Percentiles rank a stretch among this genome's conserved stretches.
phyloP scores from a whole-genome alignment of 495 filamentous ascomycete species.

The Penicillium tannophilum region DNA sequence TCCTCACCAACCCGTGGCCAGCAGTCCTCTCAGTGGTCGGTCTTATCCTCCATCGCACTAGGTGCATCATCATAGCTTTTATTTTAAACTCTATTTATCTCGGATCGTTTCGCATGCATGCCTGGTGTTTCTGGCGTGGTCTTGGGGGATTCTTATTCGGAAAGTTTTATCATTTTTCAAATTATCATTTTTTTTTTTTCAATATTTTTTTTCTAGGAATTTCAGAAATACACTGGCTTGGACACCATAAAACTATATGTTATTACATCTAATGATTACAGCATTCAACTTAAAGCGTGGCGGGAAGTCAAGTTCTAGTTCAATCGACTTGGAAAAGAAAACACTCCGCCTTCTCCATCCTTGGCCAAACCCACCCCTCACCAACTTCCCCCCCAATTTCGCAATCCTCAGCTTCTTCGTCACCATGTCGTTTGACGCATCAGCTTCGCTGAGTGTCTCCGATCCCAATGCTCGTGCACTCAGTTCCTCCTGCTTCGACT shows the following conservation, averaged over 20 bases:
- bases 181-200: too few species aligned
- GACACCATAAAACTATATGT: too few species aligned
- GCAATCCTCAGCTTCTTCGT: neutral
- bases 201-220: too few species aligned
- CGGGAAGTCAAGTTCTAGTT: too few species aligned
- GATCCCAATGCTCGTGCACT: conserved; percentile 80
- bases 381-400: neutral
- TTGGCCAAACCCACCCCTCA: conserved; percentile 1
- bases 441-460: conserved; percentile 68
- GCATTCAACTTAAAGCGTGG: too few species aligned
- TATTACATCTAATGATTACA: too few species aligned
- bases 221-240: too few species aligned
- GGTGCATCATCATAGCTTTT: conserved; percentile 10
- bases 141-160: conserved; percentile 21
- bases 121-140: conserved; percentile 26
- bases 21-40: conserved; percentile 26
- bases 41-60: conserved; percentile 24
- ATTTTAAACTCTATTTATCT: conserved; percentile 2
- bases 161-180: neutral
- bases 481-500: conserved; percentile 80
- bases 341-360: conserved; percentile 6
- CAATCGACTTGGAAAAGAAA: neutral
- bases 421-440: conserved; percentile 74
- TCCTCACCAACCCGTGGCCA: conserved; percentile 24
- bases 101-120: conserved; percentile 4